A percentile compares a stretch with the other conserved stretches of the same genome.
Conservation (phyloP, 306 rosid genomes). For the Gillenia trifoliata region DNA sequence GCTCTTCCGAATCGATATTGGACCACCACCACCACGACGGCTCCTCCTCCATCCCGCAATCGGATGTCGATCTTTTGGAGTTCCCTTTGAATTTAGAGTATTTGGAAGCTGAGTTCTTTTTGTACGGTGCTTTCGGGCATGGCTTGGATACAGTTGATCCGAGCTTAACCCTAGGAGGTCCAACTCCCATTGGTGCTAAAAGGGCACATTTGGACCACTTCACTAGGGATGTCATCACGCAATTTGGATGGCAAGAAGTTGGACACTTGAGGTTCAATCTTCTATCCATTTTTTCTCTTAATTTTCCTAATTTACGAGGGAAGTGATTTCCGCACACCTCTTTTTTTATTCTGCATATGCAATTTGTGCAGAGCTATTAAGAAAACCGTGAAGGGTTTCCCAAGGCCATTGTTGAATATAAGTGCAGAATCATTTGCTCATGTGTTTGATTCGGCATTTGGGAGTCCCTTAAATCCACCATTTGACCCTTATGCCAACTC, state of each 20-base stretch:
- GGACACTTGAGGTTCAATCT: slow-evolving; percentile 59
- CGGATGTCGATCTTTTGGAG: slow-evolving; percentile 44
- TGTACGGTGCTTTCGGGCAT: slow-evolving; percentile 46
- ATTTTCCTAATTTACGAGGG: not conserved
- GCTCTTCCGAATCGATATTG: not conserved
- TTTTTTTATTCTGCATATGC: too few species aligned
- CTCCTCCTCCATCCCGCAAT: not conserved
- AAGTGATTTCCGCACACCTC: too few species aligned
- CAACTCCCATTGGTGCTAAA: slow-evolving; percentile 52
- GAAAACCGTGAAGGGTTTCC: slow-evolving; percentile 48
- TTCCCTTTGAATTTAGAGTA: slow-evolving; percentile 63
- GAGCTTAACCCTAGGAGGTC: slow-evolving; percentile 43
- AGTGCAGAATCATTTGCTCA: slow-evolving; percentile 48
- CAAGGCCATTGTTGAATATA: slow-evolving; percentile 67
- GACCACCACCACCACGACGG: not conserved
- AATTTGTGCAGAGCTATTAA: slow-evolving; percentile 57
- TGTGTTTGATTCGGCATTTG: slow-evolving; percentile 50
- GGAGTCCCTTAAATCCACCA: slow-evolving; percentile 41
- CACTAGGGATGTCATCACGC: slow-evolving; percentile 34
- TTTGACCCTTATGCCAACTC: slow-evolving; percentile 62
- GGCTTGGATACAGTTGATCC: slow-evolving; percentile 58
- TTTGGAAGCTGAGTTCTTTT: slow-evolving; percentile 70
- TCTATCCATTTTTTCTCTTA: too few species aligned
- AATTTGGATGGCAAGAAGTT: slow-evolving; percentile 66
- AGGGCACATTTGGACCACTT: slow-evolving; percentile 31